phyloP scores from a whole-genome alignment of 139 green algal species.

The Tetratostichococcus sp. region DNA sequence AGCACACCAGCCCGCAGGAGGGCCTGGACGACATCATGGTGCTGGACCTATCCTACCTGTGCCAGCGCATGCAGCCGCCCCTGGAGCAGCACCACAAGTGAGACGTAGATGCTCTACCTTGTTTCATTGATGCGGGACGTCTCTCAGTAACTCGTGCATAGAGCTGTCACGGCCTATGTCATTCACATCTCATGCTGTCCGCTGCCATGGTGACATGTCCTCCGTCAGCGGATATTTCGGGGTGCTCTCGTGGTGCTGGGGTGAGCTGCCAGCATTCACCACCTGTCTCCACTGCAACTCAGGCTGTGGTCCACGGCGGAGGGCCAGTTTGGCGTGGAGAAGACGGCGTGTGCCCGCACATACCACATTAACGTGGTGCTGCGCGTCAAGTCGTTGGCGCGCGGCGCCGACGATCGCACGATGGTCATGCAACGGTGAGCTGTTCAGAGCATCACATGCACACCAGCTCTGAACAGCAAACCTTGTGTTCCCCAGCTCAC shows the following conservation, averaged over 20 bases:
- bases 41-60: slow-evolving; percentile 15
- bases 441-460: no score
- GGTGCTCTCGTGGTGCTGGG: no score
- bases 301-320: not conserved
- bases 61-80: slow-evolving; percentile 20
- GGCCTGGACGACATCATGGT: slow-evolving; percentile 26
- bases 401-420: not conserved
- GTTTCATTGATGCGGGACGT: no score
- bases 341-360: slow-evolving; percentile 14
- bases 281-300: no score
- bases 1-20: slow-evolving; percentile 3
- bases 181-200: no score
- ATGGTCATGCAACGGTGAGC: slow-evolving; percentile 6
- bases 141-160: no score
- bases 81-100: slow-evolving; percentile 10
- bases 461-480: no score
- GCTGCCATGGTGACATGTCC: no score
- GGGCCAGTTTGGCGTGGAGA: slow-evolving; percentile 3
- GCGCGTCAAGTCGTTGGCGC: slow-evolving; percentile 8
- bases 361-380: slow-evolving; percentile 29
- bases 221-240: no score
- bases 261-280: not conserved
- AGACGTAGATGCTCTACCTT: not conserved
- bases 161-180: no score
- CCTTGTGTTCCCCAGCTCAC: no score